Base-by-base conservation (phyloP, 306 rosid species). In the Vigna mungo region DNA sequence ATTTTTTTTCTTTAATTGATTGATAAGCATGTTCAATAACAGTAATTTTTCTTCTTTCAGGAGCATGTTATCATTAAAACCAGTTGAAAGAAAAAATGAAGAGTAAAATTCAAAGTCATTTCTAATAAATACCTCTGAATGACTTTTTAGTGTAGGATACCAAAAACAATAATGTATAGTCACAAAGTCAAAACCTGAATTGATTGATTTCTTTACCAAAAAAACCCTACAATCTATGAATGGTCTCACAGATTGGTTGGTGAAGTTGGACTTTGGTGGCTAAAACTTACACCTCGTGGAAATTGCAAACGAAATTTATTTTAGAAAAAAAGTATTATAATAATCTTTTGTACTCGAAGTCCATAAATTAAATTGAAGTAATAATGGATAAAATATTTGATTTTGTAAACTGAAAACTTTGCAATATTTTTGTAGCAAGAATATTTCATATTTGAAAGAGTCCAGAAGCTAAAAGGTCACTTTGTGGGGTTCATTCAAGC, bases 251-350 rank as follows among this genome's bases (percentile, higher is more conserved):
- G 20, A 25, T 23, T 54, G 23, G 51, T 68, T 68, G 76, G 39
- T 58, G 46, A 68, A 64, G 74, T 16, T 55, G 30, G 69, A 78
- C 60, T 78, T 43, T 17, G 23, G 37, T 16, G 32, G 18, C 30
- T 0, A 20, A 2, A 65, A 23, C 56, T 10, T 14, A n/a, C 47
- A 77, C 4, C 1, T 13, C 4, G 69, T 17, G 36, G n/a, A 46
- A 44, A 68, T 61, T 61, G 75, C 48, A 68, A 27, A 54, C 13
- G 8, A 67, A 56, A 36, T 56, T 66, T 11, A 54, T 6, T n/a
- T n/a, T 77, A 56, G 86, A 86, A 53, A 37, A 7, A 36, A 66
- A 37, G 1, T 74, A 58, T 43, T n/a, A 20, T 53, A 43, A 56
- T 25, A 59, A 14, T 36, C 2, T 13, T 15, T 21, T 23, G 9